A percentile compares a stretch with the other conserved stretches of the same genome.
These are phyloP conservation scores for Quercus parvula DNA, from an alignment of 306 rosid species.

Conservation along the genomic window DNA sequence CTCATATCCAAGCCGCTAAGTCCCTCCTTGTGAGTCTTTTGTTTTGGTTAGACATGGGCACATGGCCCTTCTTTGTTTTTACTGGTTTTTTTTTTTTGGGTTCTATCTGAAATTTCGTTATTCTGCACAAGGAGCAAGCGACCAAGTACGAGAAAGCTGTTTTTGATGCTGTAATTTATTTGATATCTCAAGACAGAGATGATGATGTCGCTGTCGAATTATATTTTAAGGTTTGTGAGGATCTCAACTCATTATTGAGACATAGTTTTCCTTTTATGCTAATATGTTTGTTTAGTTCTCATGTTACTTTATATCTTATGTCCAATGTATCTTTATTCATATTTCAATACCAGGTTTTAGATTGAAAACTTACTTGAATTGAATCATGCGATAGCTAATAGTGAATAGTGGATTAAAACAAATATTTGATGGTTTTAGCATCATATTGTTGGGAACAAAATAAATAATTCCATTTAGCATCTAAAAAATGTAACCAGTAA, in stretches of 20 bases:
- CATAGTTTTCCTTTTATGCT: neutral
- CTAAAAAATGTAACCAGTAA: neutral
- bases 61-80: neutral
- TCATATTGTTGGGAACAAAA: neutral
- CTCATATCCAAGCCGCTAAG: conserved; percentile 54
- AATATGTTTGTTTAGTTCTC: neutral
- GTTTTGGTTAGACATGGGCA: neutral
- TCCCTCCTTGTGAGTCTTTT: conserved; percentile 48
- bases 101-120: neutral
- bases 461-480: neutral
- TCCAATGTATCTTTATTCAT: neutral
- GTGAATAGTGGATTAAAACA: neutral
- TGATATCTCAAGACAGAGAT: conserved; percentile 62
- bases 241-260: neutral
- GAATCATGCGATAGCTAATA: neutral
- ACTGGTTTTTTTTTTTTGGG: neutral
- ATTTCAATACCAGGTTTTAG: neutral
- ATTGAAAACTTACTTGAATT: neutral
- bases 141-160: conserved; percentile 80
- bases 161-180: conserved; percentile 50
- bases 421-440: neutral
- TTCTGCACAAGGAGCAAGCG: conserved; percentile 63
- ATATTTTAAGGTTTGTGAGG: conserved; percentile 50
- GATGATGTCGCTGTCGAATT: conserved; percentile 68
- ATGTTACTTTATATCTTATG: neutral